Evolutionary conservation across 306 rosid genomes (phyloP).

Genomic region (Trifolium pratense): DNA sequence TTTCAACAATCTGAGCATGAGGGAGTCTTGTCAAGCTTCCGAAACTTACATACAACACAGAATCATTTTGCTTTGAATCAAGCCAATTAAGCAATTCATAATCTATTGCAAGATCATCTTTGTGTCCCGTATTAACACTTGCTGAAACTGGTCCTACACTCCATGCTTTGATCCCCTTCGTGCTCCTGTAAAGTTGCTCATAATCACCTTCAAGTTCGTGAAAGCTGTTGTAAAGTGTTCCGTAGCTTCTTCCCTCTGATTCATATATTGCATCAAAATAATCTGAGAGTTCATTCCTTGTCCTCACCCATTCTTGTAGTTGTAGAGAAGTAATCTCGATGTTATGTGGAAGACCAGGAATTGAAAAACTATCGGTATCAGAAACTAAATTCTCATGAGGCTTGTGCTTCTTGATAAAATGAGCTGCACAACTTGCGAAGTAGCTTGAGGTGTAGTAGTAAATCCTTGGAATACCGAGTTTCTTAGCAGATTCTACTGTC

Average conservation of each 20-base stretch:
- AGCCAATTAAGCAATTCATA: constrained; percentile 41
- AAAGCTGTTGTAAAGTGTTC: constrained; percentile 42
- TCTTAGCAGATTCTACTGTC: constrained; percentile 44
- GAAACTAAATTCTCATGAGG: constrained; percentile 40
- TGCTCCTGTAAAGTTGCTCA: constrained; percentile 33
- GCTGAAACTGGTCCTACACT: constrained; percentile 47
- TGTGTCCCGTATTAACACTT: background rate
- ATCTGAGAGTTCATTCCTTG: background rate
- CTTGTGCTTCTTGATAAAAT: constrained; percentile 33
- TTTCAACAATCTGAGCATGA: constrained; percentile 37
- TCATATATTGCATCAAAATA: constrained; percentile 19
- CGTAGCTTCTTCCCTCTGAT: constrained; percentile 44
- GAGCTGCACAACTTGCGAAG: constrained; percentile 15
- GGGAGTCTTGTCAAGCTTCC: constrained; percentile 40
- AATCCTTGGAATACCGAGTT: constrained; percentile 46
- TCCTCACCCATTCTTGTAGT: constrained; percentile 31
- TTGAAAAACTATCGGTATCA: constrained; percentile 13
- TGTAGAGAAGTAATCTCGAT: constrained; percentile 32
- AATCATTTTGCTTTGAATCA: constrained; percentile 25
- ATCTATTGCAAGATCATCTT: background rate
- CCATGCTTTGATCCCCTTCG: constrained; percentile 37
- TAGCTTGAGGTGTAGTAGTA: constrained; percentile 42
- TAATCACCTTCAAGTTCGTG: constrained; percentile 45
- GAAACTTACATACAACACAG: constrained; percentile 42
- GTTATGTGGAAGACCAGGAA: constrained; percentile 40